Evolutionary conservation across 345 rosid species (phyloP).

Genomic region (rapeseed (Brassica napus)): DNA sequence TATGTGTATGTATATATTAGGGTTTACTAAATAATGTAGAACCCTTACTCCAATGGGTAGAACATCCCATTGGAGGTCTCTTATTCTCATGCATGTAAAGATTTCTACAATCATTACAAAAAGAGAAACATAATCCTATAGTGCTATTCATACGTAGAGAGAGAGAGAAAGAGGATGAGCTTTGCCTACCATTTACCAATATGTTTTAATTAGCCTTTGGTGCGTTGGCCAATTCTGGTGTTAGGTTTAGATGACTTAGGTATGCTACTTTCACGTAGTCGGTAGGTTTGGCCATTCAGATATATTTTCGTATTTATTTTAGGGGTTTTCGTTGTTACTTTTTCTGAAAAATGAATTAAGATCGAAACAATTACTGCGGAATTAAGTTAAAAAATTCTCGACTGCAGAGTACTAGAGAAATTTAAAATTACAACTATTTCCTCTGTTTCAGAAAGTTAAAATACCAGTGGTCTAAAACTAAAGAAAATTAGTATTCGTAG

Average conservation of each 20-base stretch:
- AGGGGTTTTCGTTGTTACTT: neutral
- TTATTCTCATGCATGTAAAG: conserved; percentile 9
- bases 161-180: neutral
- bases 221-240: conserved; percentile 37
- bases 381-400: neutral
- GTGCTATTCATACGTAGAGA: neutral
- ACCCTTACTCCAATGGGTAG: too few species aligned
- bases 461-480: neutral
- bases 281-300: conserved; percentile 34
- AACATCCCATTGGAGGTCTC: too few species aligned
- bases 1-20: too few species aligned
- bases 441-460: neutral
- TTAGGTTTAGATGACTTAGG: conserved; percentile 26
- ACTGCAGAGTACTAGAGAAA: neutral
- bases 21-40: too few species aligned
- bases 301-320: neutral
- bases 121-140: neutral
- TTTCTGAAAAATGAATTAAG: neutral
- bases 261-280: conserved; percentile 25
- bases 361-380: neutral
- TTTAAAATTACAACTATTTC: neutral
- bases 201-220: conserved; percentile 13
- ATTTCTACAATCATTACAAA: neutral
- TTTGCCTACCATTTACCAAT: conserved; percentile 17
- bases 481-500: neutral